Evolutionary conservation across 139 green algal species (phyloP), one percentile per base, ranked within the genome.

Genomic region (Chlorella ohadii): DNA sequence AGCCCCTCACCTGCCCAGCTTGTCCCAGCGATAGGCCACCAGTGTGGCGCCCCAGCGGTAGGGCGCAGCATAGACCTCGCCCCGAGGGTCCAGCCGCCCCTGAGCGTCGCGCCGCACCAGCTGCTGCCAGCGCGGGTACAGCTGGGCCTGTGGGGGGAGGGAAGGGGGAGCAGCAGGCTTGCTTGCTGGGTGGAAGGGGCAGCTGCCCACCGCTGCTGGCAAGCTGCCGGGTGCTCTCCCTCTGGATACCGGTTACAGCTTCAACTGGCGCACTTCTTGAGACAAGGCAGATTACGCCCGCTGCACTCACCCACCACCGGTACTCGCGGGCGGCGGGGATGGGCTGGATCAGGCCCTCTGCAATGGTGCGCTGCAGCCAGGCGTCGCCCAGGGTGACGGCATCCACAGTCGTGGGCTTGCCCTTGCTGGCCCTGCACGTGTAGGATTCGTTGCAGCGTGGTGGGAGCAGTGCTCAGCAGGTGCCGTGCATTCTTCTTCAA

Each of bases 21-120:
- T 88, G 71, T 93, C 84, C 28, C 78, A 71, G 63, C 84, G 73
- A 79, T 92, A 98, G 0, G 93, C 93, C 0, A 98, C 76, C 44
- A 97, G 81, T 16, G 88, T 92, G 72, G 84, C 93, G 16, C 96
- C 96, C 66, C 86, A 95, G 57, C 95, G 91, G 84, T 98, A 97
- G 27, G 95, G 95, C 15, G 84, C 91, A 0, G 78, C 95, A 81
- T 89, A 98, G 3, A 98, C 88, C 22, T 87, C 66, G 2, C 93
- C 94, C 12, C 73, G 27, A 0, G 87, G 44, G 75, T 87, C 79
- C 1, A 79, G 41, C 51, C 59, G 34, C 0, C 89, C 90, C 20
- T 56, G 75, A 3, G 20, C 22, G 72, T 94, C 47, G n/a, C 95
- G 85, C 25, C 68, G 79, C 41, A 95, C 86, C 76, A 97, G 86